Evolutionary conservation across 305 asterid species (phyloP).

Genomic region (Fraxinus dipetala): DNA sequence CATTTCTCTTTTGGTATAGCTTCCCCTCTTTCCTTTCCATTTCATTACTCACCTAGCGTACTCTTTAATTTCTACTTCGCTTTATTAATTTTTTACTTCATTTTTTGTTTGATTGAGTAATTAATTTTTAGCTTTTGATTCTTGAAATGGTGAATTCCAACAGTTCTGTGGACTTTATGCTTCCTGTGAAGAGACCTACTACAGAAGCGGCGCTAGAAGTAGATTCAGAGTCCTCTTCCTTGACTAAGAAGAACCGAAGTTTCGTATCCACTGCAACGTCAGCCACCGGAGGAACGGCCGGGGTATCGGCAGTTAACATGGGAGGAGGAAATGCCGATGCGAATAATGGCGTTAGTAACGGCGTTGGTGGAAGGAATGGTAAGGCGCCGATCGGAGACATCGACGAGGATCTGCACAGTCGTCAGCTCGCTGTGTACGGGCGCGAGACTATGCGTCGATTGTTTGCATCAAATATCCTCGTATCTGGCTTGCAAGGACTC

Average conservation of each 20-base stretch:
- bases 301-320: constrained; percentile 34
- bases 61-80: background rate
- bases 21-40: constrained; percentile 4
- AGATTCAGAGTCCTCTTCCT: constrained; percentile 28
- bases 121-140: constrained; percentile 19
- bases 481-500: constrained; percentile 61
- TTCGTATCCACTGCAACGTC: constrained; percentile 25
- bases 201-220: constrained; percentile 36
- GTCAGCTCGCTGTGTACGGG: constrained; percentile 68
- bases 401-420: constrained; percentile 71
- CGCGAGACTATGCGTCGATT: constrained; percentile 69
- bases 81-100: background rate
- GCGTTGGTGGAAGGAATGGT: constrained; percentile 22
- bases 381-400: constrained; percentile 37
- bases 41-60: background rate
- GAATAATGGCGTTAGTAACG: constrained; percentile 7
- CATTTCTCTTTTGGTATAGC: constrained; percentile 23
- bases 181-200: constrained; percentile 52
- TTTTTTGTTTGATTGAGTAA: background rate
- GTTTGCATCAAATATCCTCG: constrained; percentile 50
- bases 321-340: constrained; percentile 31
- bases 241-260: constrained; percentile 23
- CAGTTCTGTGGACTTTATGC: constrained; percentile 61
- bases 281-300: constrained; percentile 20
- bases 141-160: constrained; percentile 37